phyloP scores from a whole-genome alignment of 345 rosid species.

The Theobroma cacao region DNA sequence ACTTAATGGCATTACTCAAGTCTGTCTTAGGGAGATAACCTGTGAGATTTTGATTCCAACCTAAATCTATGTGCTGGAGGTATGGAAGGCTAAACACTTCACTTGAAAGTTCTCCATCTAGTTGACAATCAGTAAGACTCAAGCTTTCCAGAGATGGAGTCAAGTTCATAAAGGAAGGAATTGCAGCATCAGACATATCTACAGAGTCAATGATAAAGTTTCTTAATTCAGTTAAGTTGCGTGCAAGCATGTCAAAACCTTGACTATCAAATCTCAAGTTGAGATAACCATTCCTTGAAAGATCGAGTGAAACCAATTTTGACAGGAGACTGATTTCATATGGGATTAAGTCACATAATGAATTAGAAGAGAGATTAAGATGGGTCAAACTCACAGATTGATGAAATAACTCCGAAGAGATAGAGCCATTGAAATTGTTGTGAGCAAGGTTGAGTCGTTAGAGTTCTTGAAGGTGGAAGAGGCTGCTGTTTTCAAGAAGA shows the following conservation, averaged over 20 bases:
- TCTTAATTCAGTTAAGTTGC: constrained; percentile 14
- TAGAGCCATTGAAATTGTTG: constrained; percentile 17
- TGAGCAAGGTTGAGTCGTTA: constrained; percentile 25
- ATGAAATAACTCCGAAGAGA: constrained; percentile 5
- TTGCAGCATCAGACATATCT: neutral
- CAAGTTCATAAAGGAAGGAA: constrained; percentile 12
- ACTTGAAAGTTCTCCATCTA: constrained; percentile 20
- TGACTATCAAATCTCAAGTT: neutral
- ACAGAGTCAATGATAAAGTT: neutral
- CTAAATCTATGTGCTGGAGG: neutral
- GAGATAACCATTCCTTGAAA: neutral
- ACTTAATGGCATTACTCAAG: constrained; percentile 5
- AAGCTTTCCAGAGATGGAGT: constrained; percentile 14
- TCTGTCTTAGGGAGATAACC: neutral
- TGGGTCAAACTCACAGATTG: neutral
- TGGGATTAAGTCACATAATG: constrained; percentile 11
- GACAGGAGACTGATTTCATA: constrained; percentile 1
- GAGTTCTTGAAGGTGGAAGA: constrained; percentile 20
- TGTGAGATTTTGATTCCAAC: neutral
- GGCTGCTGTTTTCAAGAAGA: constrained; percentile 12
- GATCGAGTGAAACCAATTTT: constrained; percentile 14
- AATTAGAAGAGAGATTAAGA: neutral
- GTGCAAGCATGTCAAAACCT: neutral
- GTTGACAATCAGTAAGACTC: fast-evolving
- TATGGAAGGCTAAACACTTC: constrained; percentile 5